Conservation (phyloP, 169 alveolate species). For the Cryptosporidium tyzzeri region DNA sequence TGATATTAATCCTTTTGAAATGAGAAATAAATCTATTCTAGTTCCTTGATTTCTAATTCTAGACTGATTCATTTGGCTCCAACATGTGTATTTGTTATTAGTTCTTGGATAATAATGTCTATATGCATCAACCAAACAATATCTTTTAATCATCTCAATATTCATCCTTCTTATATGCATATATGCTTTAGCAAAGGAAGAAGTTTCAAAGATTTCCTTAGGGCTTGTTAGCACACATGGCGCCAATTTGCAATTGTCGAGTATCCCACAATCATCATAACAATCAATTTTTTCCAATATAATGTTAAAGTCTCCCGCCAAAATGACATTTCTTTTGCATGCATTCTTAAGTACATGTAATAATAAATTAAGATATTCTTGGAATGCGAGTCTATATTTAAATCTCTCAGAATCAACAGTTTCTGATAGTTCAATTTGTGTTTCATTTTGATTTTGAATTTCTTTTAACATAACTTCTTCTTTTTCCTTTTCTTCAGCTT, state of each 20-base stretch:
- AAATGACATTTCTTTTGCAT: slow-evolving; percentile 16
- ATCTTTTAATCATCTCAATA: neutral
- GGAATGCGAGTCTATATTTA: slow-evolving; percentile 40
- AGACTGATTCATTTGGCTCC: slow-evolving; percentile 42
- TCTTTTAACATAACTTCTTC: neutral
- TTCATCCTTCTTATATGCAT: neutral
- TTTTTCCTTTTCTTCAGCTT: neutral
- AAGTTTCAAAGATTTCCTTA: neutral
- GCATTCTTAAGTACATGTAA: neutral
- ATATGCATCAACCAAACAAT: slow-evolving; percentile 30
- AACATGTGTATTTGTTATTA: slow-evolving; percentile 46
- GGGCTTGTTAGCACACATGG: neutral
- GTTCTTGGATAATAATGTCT: slow-evolving; percentile 19
- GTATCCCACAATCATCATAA: neutral
- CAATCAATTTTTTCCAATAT: slow-evolving; percentile 30
- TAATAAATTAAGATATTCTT: slow-evolving; percentile 4
- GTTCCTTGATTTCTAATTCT: slow-evolving; percentile 50
- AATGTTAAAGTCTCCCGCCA: slow-evolving; percentile 45
- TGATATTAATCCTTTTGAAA: slow-evolving; percentile 10
- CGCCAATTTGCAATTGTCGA: neutral
- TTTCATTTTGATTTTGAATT: neutral
- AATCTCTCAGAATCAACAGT: neutral
- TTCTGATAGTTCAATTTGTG: neutral
- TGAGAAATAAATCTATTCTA: slow-evolving; percentile 58
- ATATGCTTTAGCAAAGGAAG: neutral